These are phyloP conservation scores for Lycium ferocissimum DNA, from an alignment of 257 asterid species.

Conservation along the genomic window DNA sequence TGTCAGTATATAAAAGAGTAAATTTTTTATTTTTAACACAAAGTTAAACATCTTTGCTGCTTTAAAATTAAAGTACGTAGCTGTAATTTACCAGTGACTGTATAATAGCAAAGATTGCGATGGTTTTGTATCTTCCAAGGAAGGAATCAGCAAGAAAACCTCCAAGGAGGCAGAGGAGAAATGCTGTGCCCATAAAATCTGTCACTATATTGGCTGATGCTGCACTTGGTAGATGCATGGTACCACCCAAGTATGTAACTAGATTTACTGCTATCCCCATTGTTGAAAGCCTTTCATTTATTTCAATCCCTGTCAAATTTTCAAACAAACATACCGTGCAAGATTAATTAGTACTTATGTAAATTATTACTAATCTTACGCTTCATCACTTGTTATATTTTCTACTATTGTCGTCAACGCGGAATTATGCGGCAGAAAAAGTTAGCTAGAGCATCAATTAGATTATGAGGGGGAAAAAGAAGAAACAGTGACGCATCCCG, in stretches of 20 bases:
- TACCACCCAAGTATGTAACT: conserved; percentile 72
- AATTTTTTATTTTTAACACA: no score
- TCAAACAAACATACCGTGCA: background rate
- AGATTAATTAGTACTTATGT: background rate
- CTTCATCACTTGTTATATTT: background rate
- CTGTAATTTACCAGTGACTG: conserved; percentile 56
- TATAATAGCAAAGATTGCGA: conserved; percentile 61
- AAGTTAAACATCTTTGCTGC: no score
- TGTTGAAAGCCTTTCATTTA: conserved; percentile 74
- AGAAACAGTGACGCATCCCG: background rate
- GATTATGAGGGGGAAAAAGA: background rate
- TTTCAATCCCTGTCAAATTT: conserved; percentile 60
- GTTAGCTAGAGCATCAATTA: background rate
- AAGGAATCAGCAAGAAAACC: conserved; percentile 95
- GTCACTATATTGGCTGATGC: conserved; percentile 62
- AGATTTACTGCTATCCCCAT: conserved; percentile 85
- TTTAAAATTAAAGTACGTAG: background rate
- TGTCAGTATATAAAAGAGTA: no score
- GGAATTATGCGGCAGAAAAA: background rate
- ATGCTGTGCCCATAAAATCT: conserved; percentile 89
- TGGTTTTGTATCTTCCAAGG: conserved; percentile 83
- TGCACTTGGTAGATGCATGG: conserved; percentile 75
- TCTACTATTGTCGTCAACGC: background rate
- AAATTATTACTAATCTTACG: background rate
- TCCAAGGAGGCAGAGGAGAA: conserved; percentile 81